phyloP scores from a whole-genome alignment of 352 stramenopile genomes.

The Phytopythium helicoides region DNA sequence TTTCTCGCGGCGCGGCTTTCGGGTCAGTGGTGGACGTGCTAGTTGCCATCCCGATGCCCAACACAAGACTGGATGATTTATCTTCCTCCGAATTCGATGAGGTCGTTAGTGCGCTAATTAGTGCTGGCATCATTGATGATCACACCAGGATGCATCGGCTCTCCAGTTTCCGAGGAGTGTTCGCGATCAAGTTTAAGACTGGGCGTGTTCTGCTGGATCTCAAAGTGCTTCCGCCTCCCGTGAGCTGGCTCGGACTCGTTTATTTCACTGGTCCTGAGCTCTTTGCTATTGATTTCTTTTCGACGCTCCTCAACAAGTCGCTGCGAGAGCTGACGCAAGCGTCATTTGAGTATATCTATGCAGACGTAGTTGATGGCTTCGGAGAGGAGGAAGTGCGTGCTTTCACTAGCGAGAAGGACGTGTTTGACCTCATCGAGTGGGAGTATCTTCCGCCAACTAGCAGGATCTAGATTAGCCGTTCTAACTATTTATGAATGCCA shows the following conservation, averaged over 20 bases:
- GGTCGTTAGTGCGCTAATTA: conserved; percentile 35
- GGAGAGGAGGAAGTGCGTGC: conserved; percentile 25
- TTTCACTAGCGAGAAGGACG: conserved; percentile 54
- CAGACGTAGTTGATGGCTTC: conserved; percentile 23
- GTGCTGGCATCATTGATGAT: conserved; percentile 35
- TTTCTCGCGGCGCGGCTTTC: conserved; percentile 64
- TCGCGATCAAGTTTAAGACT: conserved; percentile 60
- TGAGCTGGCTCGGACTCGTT: conserved; percentile 66
- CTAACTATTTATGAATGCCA: too few relatives aligned
- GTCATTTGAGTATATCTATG: conserved; percentile 60
- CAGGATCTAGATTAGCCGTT: conserved; percentile 16
- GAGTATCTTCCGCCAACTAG: conserved; percentile 49
- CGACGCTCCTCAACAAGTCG: conserved; percentile 30
- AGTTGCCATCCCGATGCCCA: conserved; percentile 28
- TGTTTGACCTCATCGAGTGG: conserved; percentile 46
- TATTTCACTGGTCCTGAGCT: conserved; percentile 73
- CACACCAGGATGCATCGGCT: not conserved
- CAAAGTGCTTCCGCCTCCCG: conserved; percentile 55
- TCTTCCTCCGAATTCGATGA: conserved; percentile 14
- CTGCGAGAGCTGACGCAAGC: conserved; percentile 44
- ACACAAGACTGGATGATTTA: too few relatives aligned
- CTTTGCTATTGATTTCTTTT: conserved; percentile 50
- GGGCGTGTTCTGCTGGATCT: conserved; percentile 58
- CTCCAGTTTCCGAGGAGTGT: conserved; percentile 29
- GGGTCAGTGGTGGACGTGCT: conserved; percentile 74